A percentile compares a stretch with the other conserved stretches of the same genome.
Evolutionary conservation across 2,329 filamentous ascomycete genomes (phyloP).

Genomic region (Ophiostoma perfectum): DNA sequence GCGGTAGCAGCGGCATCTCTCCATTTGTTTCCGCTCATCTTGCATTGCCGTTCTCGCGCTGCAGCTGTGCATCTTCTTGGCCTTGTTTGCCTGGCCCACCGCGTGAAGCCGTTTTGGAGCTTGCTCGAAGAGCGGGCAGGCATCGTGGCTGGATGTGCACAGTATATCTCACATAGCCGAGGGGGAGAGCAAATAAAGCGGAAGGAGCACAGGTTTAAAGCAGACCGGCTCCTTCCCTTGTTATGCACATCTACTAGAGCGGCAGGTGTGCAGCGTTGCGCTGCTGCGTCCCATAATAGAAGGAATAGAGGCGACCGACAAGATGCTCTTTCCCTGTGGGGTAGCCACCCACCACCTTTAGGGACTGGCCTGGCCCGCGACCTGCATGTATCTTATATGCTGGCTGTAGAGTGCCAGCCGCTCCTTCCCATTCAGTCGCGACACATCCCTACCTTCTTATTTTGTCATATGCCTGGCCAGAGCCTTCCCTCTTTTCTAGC

Average conservation of each 20-base stretch:
- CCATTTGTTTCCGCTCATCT: neutral
- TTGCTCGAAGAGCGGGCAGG: neutral
- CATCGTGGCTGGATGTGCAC: neutral
- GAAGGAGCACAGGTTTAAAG: neutral
- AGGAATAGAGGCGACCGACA: neutral
- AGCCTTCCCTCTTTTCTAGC: slow-evolving; percentile 14
- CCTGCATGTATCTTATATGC: neutral
- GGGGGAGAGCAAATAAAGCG: neutral
- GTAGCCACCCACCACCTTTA: slow-evolving; percentile 8
- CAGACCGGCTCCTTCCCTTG: neutral
- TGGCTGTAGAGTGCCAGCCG: slow-evolving; percentile 16
- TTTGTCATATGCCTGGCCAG: slow-evolving; percentile 7
- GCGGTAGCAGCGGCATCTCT: slow-evolving; percentile 11
- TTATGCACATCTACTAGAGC: neutral
- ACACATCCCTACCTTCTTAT: neutral
- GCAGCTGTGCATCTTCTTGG: neutral
- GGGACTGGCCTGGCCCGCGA: neutral
- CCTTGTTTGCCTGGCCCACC: neutral
- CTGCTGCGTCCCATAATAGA: neutral
- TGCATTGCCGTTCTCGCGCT: neutral
- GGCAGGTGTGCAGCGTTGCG: too few relatives aligned
- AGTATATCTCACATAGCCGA: neutral
- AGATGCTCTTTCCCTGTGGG: slow-evolving; percentile 19
- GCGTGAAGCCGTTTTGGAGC: neutral
- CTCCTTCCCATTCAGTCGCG: slow-evolving; percentile 18